These are phyloP conservation scores for Fusarium sp. DNA, from an alignment of 2,329 filamentous ascomycete genomes.

Conservation along the genomic window DNA sequence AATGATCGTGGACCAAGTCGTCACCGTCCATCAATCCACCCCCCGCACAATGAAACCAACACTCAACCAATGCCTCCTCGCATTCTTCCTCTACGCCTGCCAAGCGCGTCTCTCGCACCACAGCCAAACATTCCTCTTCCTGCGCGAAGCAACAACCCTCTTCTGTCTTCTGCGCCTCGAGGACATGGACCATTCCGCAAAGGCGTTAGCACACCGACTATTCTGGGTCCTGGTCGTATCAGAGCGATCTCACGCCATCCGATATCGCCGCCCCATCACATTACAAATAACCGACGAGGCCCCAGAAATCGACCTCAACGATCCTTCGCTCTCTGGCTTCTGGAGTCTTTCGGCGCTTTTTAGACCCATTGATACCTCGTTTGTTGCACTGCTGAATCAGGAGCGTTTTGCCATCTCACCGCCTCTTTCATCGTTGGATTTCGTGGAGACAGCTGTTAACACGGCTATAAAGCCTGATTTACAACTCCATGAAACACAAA, in stretches of 20 bases:
- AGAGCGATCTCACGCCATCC: constrained; percentile 55
- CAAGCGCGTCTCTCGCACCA: constrained; percentile 54
- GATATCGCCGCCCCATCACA: constrained; percentile 55
- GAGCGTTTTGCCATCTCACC: constrained; percentile 47
- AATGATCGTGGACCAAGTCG: constrained; percentile 49
- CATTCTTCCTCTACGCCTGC: constrained; percentile 57
- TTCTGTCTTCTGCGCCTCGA: constrained; percentile 48
- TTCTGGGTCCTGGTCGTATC: constrained; percentile 57
- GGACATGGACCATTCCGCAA: constrained; percentile 36
- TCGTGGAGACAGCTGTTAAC: constrained; percentile 50
- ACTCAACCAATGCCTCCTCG: constrained; percentile 52
- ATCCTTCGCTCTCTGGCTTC: constrained; percentile 49
- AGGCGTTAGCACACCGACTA: constrained; percentile 47
- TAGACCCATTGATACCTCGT: constrained; percentile 52
- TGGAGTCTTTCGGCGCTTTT: constrained; percentile 54
- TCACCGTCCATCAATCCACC: constrained; percentile 47
- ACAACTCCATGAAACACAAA: constrained; percentile 53
- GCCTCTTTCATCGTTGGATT: constrained; percentile 46
- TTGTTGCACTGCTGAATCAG: constrained; percentile 53
- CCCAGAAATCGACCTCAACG: constrained; percentile 44
- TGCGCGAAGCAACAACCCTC: constrained; percentile 55
- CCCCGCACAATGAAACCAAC: constrained; percentile 48
- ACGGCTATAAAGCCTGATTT: constrained; percentile 47
- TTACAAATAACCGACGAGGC: constrained; percentile 52
- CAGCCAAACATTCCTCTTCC: constrained; percentile 54